phyloP scores from a whole-genome alignment of 805 yeast genomes.

The Monosporozyma servazzii region DNA sequence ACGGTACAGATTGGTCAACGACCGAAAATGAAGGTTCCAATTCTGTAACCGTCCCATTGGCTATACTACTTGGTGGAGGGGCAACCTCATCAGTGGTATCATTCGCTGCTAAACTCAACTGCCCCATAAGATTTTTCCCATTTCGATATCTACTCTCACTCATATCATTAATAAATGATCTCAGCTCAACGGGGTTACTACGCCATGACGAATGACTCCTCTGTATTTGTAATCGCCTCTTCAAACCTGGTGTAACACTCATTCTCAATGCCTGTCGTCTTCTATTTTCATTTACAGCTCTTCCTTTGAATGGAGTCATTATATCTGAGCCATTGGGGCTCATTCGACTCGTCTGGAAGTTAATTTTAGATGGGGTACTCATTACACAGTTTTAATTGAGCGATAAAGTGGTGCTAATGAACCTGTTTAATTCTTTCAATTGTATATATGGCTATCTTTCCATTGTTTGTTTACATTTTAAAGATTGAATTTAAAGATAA shows the following conservation, averaged over 20 bases:
- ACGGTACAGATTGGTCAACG: neutral
- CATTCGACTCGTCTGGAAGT: neutral
- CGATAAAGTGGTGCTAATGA: neutral
- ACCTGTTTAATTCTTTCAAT: neutral
- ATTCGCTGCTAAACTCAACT: constrained; percentile 1
- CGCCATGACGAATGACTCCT: constrained; percentile 6
- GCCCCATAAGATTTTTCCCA: constrained; percentile 8
- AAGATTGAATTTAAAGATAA: neutral
- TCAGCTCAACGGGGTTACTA: constrained; percentile 14
- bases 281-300: constrained; percentile 19
- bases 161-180: constrained; percentile 16
- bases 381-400: neutral
- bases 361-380: neutral
- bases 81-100: neutral
- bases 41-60: neutral
- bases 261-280: constrained; percentile 14
- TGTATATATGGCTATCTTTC: neutral
- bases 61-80: neutral
- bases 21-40: neutral
- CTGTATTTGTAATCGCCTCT: constrained; percentile 8
- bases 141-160: constrained; percentile 18
- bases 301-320: constrained; percentile 19
- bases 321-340: constrained; percentile 2
- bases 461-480: neutral
- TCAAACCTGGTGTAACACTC: constrained; percentile 18